phyloP scores from a whole-genome alignment of 2,329 filamentous ascomycete species.

The Penicillium capsulatum region DNA sequence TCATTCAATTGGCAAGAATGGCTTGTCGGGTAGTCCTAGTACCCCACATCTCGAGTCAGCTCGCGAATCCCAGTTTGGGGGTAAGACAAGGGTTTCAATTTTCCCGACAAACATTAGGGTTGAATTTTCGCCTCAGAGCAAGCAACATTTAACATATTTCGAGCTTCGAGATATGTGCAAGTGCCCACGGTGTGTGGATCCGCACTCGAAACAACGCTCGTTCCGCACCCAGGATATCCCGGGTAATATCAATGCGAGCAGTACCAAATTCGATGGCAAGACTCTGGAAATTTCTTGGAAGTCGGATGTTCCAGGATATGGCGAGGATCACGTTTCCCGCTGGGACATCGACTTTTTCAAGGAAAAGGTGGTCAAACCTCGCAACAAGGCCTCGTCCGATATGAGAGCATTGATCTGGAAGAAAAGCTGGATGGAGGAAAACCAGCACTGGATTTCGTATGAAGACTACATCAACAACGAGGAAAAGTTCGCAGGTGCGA shows the following conservation, averaged over 20 bases:
- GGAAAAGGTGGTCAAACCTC: slow-evolving; percentile 8
- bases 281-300: slow-evolving; percentile 59
- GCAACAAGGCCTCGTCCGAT: slow-evolving; percentile 24
- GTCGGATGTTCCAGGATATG: slow-evolving; percentile 50
- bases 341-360: slow-evolving; percentile 21
- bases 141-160: slow-evolving; percentile 7
- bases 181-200: slow-evolving; percentile 53
- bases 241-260: slow-evolving; percentile 39
- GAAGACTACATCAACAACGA: slow-evolving; percentile 64
- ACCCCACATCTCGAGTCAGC: too few relatives aligned
- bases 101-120: too few relatives aligned
- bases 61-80: too few relatives aligned
- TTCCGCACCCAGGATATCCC: slow-evolving; percentile 65
- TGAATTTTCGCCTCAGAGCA: neutral
- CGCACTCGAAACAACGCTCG: slow-evolving; percentile 58
- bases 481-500: slow-evolving; percentile 55
- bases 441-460: slow-evolving; percentile 59
- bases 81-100: too few relatives aligned
- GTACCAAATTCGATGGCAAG: slow-evolving; percentile 34
- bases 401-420: slow-evolving; percentile 36
- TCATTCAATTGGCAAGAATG: too few relatives aligned
- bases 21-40: too few relatives aligned
- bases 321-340: slow-evolving; percentile 39
- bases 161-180: slow-evolving; percentile 54
- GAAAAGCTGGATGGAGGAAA: slow-evolving; percentile 41